Conservation (phyloP, 352 stramenopile genomes). For the Aphanomyces astaci region DNA sequence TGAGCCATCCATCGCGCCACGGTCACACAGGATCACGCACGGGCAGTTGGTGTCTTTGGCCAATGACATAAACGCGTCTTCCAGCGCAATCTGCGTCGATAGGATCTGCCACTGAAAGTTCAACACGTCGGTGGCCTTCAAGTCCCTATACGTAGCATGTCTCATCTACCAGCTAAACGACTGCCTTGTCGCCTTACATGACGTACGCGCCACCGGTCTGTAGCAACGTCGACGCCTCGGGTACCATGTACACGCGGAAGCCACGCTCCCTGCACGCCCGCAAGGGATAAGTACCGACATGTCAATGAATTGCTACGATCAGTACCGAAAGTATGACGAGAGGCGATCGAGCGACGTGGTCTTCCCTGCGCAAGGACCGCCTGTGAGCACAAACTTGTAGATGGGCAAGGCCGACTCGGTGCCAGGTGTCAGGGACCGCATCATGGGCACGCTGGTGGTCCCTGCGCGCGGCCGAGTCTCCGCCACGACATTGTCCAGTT, state of each 20-base stretch:
- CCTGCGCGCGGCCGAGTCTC: not conserved
- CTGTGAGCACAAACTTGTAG: slow-evolving; percentile 92
- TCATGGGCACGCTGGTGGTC: slow-evolving; percentile 12
- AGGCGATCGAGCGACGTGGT: slow-evolving; percentile 91
- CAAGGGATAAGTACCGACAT: no score
- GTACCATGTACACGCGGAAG: slow-evolving; percentile 93
- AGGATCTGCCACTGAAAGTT: slow-evolving; percentile 86
- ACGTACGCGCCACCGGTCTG: slow-evolving; percentile 89
- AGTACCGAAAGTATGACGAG: slow-evolving; percentile 78
- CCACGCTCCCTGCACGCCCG: slow-evolving; percentile 65
- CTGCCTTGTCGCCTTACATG: slow-evolving; percentile 37
- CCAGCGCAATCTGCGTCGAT: slow-evolving; percentile 73
- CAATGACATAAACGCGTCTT: slow-evolving; percentile 78
- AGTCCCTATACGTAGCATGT: slow-evolving; percentile 32
- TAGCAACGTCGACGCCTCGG: slow-evolving; percentile 93
- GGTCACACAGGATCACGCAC: slow-evolving; percentile 92
- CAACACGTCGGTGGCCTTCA: slow-evolving; percentile 72
- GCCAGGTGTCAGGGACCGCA: slow-evolving; percentile 58
- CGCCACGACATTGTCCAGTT: not conserved
- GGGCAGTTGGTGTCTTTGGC: slow-evolving; percentile 70
- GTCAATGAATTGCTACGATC: no score
- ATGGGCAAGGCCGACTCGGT: slow-evolving; percentile 68
- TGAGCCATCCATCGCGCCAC: slow-evolving; percentile 92
- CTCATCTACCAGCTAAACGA: not conserved
- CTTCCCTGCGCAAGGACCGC: slow-evolving; percentile 92